phyloP scores from a whole-genome alignment of 2,329 filamentous ascomycete species.

The Zymoseptoria brevis region DNA sequence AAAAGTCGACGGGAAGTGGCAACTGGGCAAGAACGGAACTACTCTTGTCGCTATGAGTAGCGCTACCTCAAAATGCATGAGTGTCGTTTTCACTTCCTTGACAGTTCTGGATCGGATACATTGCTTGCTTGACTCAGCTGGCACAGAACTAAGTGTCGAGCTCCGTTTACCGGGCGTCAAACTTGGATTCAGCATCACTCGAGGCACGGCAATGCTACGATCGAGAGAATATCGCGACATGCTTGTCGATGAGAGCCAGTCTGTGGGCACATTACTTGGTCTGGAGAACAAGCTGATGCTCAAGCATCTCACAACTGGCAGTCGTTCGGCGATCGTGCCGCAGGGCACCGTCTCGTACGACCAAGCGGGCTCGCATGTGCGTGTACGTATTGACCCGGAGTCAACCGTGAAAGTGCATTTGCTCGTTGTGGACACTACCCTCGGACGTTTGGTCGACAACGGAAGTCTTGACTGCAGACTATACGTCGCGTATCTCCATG shows the following conservation, averaged over 20 bases:
- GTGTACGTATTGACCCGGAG: not conserved
- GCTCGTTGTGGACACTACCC: not conserved
- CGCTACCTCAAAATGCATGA: not conserved
- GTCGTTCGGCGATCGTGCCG: constrained; percentile 45
- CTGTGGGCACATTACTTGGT: constrained; percentile 53
- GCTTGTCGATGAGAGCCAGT: constrained; percentile 46
- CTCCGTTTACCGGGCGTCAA: not conserved
- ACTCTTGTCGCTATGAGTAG: not conserved
- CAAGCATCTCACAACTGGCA: not conserved
- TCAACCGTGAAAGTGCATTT: not conserved
- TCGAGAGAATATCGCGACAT: constrained; percentile 19
- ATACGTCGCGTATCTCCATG: constrained; percentile 47
- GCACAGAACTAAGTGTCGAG: not conserved
- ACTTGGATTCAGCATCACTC: constrained; percentile 1
- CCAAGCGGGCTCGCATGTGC: constrained; percentile 9
- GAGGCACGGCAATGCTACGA: not conserved
- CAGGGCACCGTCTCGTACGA: constrained; percentile 22
- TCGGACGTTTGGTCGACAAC: not conserved
- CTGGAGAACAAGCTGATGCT: constrained; percentile 42
- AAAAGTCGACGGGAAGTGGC: not conserved
- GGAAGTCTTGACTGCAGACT: constrained; percentile 32
- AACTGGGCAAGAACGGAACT: not conserved
- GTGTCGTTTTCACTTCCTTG: not conserved
- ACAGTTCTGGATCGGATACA: not conserved
- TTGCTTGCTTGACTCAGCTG: not conserved